Percentiles rank a stretch among this genome's conserved stretches.
phyloP scores from a whole-genome alignment of 1,284 basidiomycete genomes.

The Microbotryum violaceum region DNA sequence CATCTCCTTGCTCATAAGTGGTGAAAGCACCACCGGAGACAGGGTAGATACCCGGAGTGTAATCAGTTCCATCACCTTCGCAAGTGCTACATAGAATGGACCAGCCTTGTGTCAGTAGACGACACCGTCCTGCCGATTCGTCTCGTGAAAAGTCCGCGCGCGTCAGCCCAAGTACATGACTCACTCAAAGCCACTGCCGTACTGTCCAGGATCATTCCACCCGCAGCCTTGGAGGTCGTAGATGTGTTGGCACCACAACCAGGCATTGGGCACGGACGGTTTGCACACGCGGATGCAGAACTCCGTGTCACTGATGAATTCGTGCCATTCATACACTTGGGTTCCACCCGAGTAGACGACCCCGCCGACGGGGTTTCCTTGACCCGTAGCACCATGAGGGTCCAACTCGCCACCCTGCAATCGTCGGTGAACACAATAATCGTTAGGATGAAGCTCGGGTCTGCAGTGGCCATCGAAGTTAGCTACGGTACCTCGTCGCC shows the following conservation, averaged over 20 bases:
- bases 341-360: neutral
- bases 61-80: slow-evolving; percentile 14
- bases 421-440: slow-evolving; percentile 33
- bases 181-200: slow-evolving; percentile 28
- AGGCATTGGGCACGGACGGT: slow-evolving; percentile 11
- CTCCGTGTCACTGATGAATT: slow-evolving; percentile 19
- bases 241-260: slow-evolving; percentile 27
- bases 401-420: slow-evolving; percentile 41
- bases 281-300: slow-evolving; percentile 18
- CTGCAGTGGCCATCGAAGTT: no score
- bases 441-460: no score
- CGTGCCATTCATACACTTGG: no score
- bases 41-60: slow-evolving; percentile 23
- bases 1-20: slow-evolving; percentile 18
- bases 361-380: slow-evolving; percentile 21
- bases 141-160: no score
- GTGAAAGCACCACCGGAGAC: slow-evolving; percentile 3
- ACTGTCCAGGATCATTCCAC: slow-evolving; percentile 34
- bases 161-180: slow-evolving; percentile 35
- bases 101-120: no score
- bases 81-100: neutral
- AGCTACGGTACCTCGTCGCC: no score
- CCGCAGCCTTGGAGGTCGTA: slow-evolving; percentile 27
- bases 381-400: slow-evolving; percentile 20
- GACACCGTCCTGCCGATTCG: no score